A percentile compares a stretch with the other conserved stretches of the same genome.
phyloP scores from a whole-genome alignment of 441 rosid genomes.

The Croton laevigatus region DNA sequence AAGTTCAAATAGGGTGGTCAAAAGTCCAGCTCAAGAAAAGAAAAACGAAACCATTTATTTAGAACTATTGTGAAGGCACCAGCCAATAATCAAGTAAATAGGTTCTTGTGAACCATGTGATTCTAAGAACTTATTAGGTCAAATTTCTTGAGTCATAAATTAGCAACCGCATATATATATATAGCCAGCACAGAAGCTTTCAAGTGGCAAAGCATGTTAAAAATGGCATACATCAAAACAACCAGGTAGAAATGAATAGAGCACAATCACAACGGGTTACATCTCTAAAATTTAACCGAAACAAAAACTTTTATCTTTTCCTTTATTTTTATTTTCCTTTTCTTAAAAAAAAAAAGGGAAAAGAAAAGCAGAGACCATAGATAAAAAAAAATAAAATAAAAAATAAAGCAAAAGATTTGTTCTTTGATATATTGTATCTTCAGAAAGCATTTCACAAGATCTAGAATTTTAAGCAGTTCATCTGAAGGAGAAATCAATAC shows the following conservation, averaged over 20 bases:
- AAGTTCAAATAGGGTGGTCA: not conserved
- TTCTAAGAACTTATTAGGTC: not conserved
- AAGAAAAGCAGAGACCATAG: not conserved
- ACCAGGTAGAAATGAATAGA: not conserved
- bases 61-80: not conserved
- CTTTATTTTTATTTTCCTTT: too few relatives aligned
- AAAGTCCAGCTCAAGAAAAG: not conserved
- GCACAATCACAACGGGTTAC: not conserved
- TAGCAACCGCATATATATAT: not conserved
- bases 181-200: not conserved
- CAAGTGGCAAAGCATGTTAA: not conserved
- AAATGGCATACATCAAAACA: not conserved
- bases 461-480: not conserved
- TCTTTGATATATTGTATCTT: not conserved
- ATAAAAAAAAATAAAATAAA: not conserved
- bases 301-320: too few relatives aligned
- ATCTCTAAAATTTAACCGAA: not conserved
- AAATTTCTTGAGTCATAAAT: not conserved
- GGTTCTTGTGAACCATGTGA: not conserved
- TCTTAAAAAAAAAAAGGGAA: too few relatives aligned
- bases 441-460: not conserved
- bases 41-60: not conserved
- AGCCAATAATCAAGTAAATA: slow-evolving; percentile 14
- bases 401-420: not conserved
- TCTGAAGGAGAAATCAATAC: not conserved